These are phyloP conservation scores for Rhodamnia rubescens DNA, from an alignment of 345 rosid species.

Conservation along the genomic window DNA sequence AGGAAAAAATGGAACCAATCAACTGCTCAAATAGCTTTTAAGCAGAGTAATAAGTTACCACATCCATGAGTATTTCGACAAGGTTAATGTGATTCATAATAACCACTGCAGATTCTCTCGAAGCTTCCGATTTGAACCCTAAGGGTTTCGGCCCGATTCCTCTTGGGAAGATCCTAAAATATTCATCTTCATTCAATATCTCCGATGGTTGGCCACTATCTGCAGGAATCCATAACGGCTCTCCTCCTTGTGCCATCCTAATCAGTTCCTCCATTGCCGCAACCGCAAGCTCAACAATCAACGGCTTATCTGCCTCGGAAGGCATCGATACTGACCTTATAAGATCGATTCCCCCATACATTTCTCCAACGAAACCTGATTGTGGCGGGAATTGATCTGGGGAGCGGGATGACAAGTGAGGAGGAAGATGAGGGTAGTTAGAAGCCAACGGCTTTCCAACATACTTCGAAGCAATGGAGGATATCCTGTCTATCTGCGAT, in stretches of 20 bases:
- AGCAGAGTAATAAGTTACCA: conserved; percentile 25
- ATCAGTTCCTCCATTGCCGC: conserved; percentile 95
- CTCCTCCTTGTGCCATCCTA: conserved; percentile 72
- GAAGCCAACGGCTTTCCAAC: conserved; percentile 62
- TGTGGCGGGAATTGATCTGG: conserved; percentile 38
- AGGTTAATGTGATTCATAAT: conserved; percentile 80
- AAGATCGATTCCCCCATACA: conserved; percentile 55
- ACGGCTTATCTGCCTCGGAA: conserved; percentile 73
- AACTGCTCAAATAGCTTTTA: not conserved
- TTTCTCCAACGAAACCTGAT: conserved; percentile 59
- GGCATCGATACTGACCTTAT: conserved; percentile 49
- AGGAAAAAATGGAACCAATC: not conserved
- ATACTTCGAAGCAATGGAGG: conserved; percentile 69
- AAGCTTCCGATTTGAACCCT: conserved; percentile 73
- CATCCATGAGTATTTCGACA: conserved; percentile 95
- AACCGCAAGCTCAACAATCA: conserved; percentile 84
- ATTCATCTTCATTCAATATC: conserved; percentile 67
- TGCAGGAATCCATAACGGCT: conserved; percentile 57
- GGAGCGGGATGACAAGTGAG: conserved; percentile 43
- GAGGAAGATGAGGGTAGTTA: conserved; percentile 35
- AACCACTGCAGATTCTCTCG: conserved; percentile 72
- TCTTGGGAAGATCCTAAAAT: conserved; percentile 64
- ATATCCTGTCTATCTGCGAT: conserved; percentile 70
- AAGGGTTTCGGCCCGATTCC: conserved; percentile 76
- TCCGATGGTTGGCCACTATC: conserved; percentile 26